Percentiles rank a stretch among this genome's conserved stretches.
These are phyloP conservation scores for Simmondsia chinensis DNA, from an alignment of 148 eudicot genomes.

Conservation along the genomic window DNA sequence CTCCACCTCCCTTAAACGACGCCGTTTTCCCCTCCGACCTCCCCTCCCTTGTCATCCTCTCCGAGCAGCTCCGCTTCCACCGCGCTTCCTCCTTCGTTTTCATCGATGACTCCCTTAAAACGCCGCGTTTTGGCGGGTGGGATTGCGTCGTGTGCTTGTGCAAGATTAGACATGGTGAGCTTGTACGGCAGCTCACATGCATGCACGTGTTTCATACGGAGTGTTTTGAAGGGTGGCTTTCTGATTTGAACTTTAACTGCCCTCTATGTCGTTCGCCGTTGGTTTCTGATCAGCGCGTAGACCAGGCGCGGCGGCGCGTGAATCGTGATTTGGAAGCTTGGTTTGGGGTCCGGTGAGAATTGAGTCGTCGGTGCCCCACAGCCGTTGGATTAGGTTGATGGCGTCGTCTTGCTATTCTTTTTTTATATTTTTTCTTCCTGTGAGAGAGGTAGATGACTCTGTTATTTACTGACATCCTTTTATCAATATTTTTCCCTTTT, in stretches of 20 bases:
- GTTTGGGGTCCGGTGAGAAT: too few species aligned
- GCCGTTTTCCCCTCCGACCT: slow-evolving; percentile 25
- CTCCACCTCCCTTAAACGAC: slow-evolving; percentile 5
- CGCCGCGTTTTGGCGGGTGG: not conserved
- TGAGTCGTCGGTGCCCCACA: too few species aligned
- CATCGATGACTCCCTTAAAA: not conserved
- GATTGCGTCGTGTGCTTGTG: slow-evolving; percentile 56
- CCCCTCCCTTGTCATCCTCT: slow-evolving; percentile 25
- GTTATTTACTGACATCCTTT: too few species aligned
- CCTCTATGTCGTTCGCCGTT: slow-evolving; percentile 62
- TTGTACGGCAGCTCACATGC: slow-evolving; percentile 46
- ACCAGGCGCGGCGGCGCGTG: not conserved
- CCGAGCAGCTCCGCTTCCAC: slow-evolving; percentile 43
- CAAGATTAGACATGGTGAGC: slow-evolving; percentile 34
- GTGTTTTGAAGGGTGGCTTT: slow-evolving; percentile 74
- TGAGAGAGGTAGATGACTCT: too few species aligned
- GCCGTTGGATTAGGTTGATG: too few species aligned
- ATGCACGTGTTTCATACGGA: slow-evolving; percentile 63
- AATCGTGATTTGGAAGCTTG: too few species aligned
- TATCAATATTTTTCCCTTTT: too few species aligned
- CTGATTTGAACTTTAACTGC: slow-evolving; percentile 49
- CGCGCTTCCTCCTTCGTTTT: slow-evolving; percentile 20
- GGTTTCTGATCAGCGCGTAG: slow-evolving; percentile 31
- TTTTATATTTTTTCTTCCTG: too few species aligned
- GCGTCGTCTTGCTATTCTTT: too few species aligned